A percentile compares a stretch with the other conserved stretches of the same genome.
These are phyloP conservation scores for Venturiaceae sp. DNA, from an alignment of 2,329 filamentous ascomycete genomes.

Conservation along the genomic window DNA sequence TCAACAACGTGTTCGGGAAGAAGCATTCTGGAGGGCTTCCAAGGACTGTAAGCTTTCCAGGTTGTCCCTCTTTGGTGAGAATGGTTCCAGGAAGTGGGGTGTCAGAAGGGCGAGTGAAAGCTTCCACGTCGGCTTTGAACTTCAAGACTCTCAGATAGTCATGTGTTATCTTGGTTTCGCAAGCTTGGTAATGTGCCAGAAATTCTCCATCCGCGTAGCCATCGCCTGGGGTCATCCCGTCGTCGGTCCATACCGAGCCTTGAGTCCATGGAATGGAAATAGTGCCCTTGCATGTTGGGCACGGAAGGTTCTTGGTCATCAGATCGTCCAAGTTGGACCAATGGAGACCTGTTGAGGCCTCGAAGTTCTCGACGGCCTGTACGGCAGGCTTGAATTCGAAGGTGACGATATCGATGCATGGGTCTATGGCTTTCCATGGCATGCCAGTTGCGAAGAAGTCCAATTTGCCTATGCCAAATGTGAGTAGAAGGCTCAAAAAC, in stretches of 20 bases:
- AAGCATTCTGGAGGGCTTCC: slow-evolving; percentile 45
- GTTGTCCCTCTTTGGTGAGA: slow-evolving; percentile 1
- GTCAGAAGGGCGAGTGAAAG: slow-evolving; percentile 22
- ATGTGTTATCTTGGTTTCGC: slow-evolving; percentile 42
- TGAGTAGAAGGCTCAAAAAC: background rate
- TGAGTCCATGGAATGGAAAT: slow-evolving; percentile 51
- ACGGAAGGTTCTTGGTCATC: slow-evolving; percentile 38
- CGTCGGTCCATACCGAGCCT: slow-evolving; percentile 27
- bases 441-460: slow-evolving; percentile 53
- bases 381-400: slow-evolving; percentile 47
- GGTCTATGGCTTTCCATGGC: slow-evolving; percentile 53
- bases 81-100: slow-evolving; percentile 5
- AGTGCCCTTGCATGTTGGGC: slow-evolving; percentile 41
- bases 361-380: slow-evolving; percentile 38
- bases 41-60: slow-evolving; percentile 50
- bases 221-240: slow-evolving; percentile 30
- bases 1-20: slow-evolving; percentile 30
- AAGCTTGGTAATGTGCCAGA: slow-evolving; percentile 38
- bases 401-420: slow-evolving; percentile 45
- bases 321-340: slow-evolving; percentile 54
- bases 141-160: slow-evolving; percentile 51
- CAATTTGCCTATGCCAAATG: slow-evolving; percentile 27
- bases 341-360: slow-evolving; percentile 32
- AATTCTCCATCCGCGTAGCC: slow-evolving; percentile 56
- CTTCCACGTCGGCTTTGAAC: slow-evolving; percentile 47